Evolutionary conservation across 2,329 filamentous ascomycete species (phyloP).

Genomic region (Fusarium drepaniforme): DNA sequence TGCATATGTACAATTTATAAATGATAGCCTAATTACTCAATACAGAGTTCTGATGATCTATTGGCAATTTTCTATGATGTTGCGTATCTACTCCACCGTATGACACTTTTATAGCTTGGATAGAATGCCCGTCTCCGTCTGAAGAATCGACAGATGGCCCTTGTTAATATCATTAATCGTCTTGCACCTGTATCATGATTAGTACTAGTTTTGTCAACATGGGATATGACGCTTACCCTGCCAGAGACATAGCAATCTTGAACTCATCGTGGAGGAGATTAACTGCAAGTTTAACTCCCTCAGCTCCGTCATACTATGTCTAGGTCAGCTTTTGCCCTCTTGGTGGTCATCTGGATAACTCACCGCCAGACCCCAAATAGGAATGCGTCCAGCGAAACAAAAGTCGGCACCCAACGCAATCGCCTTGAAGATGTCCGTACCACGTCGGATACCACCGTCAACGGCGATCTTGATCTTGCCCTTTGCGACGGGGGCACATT

Average conservation of each 20-base stretch:
- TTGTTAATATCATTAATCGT: slow-evolving; percentile 24
- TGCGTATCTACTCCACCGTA: not conserved
- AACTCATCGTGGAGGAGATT: not conserved
- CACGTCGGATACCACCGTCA: not conserved
- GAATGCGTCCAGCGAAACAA: slow-evolving; percentile 1
- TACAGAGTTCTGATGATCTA: not conserved
- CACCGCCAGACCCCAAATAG: not conserved
- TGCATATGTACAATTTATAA: not conserved
- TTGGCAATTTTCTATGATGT: not conserved
- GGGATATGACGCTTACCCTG: not conserved
- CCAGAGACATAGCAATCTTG: not conserved
- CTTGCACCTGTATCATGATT: slow-evolving; percentile 2
- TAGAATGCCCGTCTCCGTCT: slow-evolving; percentile 24
- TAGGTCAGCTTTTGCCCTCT: not conserved
- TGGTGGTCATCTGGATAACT: not conserved
- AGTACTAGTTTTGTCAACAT: not conserved
- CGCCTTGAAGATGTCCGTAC: slow-evolving; percentile 1
- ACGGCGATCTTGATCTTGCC: slow-evolving; percentile 1
- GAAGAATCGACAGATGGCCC: slow-evolving; percentile 19
- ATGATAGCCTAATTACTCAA: not conserved
- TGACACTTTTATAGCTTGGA: slow-evolving; percentile 15
- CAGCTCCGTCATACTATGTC: not conserved
- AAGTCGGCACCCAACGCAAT: not conserved
- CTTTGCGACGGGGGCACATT: not conserved
- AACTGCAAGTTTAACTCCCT: not conserved